Evolutionary conservation across 1,284 basidiomycete genomes (phyloP).

Genomic region (Pholiota adiposa): DNA sequence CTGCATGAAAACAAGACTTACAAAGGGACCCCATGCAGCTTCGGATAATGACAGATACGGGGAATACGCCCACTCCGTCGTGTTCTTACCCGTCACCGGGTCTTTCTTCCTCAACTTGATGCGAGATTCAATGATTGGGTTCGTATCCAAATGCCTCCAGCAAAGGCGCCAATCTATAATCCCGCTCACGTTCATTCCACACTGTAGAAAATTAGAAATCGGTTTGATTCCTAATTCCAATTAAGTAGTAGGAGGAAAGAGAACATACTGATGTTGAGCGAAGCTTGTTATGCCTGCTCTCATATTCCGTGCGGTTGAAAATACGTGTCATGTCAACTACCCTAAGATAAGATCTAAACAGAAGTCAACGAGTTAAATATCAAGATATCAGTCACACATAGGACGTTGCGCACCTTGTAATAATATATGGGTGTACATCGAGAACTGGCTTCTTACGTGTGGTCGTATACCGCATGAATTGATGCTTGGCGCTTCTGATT

Average conservation of each 20-base stretch:
- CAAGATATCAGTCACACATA: not conserved
- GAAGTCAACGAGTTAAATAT: not conserved
- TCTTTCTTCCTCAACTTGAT: conserved; percentile 23
- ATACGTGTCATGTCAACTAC: conserved; percentile 32
- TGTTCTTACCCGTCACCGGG: conserved; percentile 10
- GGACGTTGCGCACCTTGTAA: conserved; percentile 33
- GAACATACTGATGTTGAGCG: conserved; percentile 25
- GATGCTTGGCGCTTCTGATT: not conserved
- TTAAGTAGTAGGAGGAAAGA: not conserved
- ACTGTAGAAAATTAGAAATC: not conserved
- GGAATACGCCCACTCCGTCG: conserved; percentile 31
- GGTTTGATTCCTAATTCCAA: not conserved
- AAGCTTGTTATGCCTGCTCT: conserved; percentile 28
- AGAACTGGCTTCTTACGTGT: conserved; percentile 19
- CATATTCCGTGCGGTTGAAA: conserved; percentile 33
- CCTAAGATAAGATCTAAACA: conserved; percentile 34
- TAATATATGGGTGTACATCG: conserved; percentile 35
- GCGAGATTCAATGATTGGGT: conserved; percentile 31
- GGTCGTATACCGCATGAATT: not conserved
- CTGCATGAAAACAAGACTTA: conserved; percentile 10
- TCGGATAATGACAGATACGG: conserved; percentile 28
- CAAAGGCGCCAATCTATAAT: conserved; percentile 19
- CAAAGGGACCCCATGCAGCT: conserved; percentile 30
- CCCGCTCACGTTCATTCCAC: not conserved
- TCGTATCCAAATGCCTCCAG: conserved; percentile 20